Evolutionary conservation across 257 asterid species (phyloP), one percentile per base, ranked within the genome.

Genomic region (Primulina huaijiensis): DNA sequence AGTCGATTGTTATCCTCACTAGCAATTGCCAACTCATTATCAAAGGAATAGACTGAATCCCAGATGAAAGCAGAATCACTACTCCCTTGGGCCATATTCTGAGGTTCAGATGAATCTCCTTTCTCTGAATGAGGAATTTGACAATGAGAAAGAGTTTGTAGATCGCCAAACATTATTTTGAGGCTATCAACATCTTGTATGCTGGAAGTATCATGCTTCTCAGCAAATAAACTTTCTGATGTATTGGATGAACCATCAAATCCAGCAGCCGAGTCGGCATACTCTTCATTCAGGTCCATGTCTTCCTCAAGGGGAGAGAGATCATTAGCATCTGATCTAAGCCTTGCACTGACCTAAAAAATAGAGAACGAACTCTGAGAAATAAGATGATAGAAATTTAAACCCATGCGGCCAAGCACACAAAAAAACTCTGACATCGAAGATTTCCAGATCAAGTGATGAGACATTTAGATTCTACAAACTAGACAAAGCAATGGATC

Each of bases 181-280:
- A 76, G 79, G 79, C 83, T 80, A 70, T 87, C 89, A 35, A 68
- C 64, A 37, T 83, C 95, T 62, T 79, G 84, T 34, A 74, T 69
- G 70, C 81, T 74, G 62, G 84, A 83, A 55, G 70, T 67, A 61
- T 92, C 93, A 20, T 80, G 88, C 78, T 85, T 94, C 73, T 89
- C 99, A 29, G 93, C 85, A 64, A 81, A 88, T 30, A 91, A 75
- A 77, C 97, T 89, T 78, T 75, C 99, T 1, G 99, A 94, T 60
- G 96, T 83, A 78, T 83, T 86, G 66, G 97, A 93, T 25, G 96
- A 93, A 74, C 88, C 94, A 72, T 92, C 97, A 64, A 83, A 78
- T 62, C 92, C 95, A 58, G 82, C 76, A 43, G 83, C 85, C 29
- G 89, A 88, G 60, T 87, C 91, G 38, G 85, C 81, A 76, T 75